Evolutionary conservation across 2,329 filamentous ascomycete genomes (phyloP), one percentile per base, ranked within the genome.

Genomic region (Metarhizium guizhouense): DNA sequence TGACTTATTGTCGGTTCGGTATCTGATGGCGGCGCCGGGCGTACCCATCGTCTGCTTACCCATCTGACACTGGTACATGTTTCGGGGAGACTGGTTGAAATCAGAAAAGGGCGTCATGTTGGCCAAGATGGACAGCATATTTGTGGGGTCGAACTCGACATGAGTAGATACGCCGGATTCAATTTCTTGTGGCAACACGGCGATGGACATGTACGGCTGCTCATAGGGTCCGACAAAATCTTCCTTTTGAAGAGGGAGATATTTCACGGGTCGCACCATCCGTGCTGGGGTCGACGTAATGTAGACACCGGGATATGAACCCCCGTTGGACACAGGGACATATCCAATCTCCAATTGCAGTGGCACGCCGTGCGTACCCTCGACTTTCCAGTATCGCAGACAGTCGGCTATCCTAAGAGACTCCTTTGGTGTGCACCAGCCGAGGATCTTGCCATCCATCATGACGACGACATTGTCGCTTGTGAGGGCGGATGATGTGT

Each of bases 21-120:
- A 88, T 56, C 84, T 81, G 60, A 93, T 77, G 2, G 93, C 87
- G 7, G 92, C 88, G 56, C 88, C 92, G 3, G 93, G 91, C 29
- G 94, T 97, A 71, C 94, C 94, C 94, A 99, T 99, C 0, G 93
- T 92, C 76, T 99, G 94, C 71, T 99, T 99, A 75, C 90, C 91
- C 94, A 97, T 97, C 78, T 97, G 94, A 75, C 92, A 96, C 70
- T 95, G 90, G 70, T 97, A 99, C 93, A 97, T 97, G 74, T 99
- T 99, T 81, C 94, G 82, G 1, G 94, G 94, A 14, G 92, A 96
- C 72, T 99, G 94, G 74, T 99, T 99, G 75, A 96, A 96, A 70
- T 99, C 90, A 50, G 93, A 96, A 74, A 99, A 99, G 3, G 94
- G 94, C 0, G 94, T 99, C 87, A 96, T 95, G 74, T 97, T 97